A percentile compares a stretch with the other conserved stretches of the same genome.
phyloP scores from a whole-genome alignment of 1,139 yeast genomes.

The Nakaseomyces glabratus region DNA sequence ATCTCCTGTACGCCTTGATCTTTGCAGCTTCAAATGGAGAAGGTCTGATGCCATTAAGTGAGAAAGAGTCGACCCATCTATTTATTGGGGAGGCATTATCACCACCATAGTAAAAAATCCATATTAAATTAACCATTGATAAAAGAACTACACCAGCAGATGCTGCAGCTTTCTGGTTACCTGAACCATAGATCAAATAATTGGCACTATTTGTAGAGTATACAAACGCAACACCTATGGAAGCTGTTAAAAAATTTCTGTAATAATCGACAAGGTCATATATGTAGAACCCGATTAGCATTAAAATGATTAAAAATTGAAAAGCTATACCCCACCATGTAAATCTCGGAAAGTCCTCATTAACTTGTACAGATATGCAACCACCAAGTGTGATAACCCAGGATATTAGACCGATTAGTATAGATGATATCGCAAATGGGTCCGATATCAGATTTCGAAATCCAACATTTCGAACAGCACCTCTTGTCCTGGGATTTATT shows the following conservation, averaged over 20 bases:
- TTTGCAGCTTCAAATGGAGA: conserved; percentile 27
- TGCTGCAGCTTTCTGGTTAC: conserved; percentile 69
- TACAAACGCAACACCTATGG: conserved; percentile 48
- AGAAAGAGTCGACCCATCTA: conserved; percentile 74
- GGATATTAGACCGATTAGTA: conserved; percentile 51
- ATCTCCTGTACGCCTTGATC: conserved; percentile 19
- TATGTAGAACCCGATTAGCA: conserved; percentile 53
- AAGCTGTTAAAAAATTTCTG: conserved; percentile 36
- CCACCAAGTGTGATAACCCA: conserved; percentile 90
- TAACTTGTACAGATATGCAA: conserved; percentile 51
- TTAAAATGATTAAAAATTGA: conserved; percentile 51
- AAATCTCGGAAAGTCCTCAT: conserved; percentile 57
- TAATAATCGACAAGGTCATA: conserved; percentile 65
- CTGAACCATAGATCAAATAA: conserved; percentile 58
- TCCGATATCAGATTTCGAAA: conserved; percentile 51
- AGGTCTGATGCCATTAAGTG: conserved; percentile 37
- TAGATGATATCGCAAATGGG: conserved; percentile 63
- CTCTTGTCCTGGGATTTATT: conserved; percentile 2
- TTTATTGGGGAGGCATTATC: conserved; percentile 74
- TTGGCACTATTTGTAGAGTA: conserved; percentile 81
- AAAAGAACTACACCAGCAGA: conserved; percentile 86
- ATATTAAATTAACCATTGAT: conserved; percentile 66
- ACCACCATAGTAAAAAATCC: conserved; percentile 83
- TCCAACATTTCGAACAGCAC: conserved; percentile 2
- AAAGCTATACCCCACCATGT: conserved; percentile 98